phyloP scores from a whole-genome alignment of 2,329 filamentous ascomycete genomes.

The Aspergillus sp. region DNA sequence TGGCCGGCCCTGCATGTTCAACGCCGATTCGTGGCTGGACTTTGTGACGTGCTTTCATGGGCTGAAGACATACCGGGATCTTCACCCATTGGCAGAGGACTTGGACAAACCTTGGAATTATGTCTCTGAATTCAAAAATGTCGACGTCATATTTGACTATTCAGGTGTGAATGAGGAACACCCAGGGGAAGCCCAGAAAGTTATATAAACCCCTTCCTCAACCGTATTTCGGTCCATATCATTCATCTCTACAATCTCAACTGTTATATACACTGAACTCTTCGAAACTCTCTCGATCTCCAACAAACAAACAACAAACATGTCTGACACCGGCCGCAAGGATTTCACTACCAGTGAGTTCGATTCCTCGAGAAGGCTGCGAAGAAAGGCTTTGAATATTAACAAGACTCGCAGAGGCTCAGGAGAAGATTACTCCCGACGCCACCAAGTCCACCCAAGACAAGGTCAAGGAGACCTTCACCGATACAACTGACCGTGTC shows the following conservation, averaged over 20 bases:
- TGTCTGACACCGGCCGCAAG: conserved; percentile 65
- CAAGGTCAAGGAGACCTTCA: conserved; percentile 58
- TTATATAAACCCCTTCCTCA: conserved; percentile 23
- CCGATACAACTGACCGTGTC: conserved; percentile 56
- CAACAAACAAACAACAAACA: conserved; percentile 38
- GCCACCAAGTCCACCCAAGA: conserved; percentile 61
- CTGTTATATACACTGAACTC: neutral
- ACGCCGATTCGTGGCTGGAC: conserved; percentile 1
- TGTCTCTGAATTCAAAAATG: neutral
- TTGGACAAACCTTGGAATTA: neutral
- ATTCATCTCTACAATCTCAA: conserved; percentile 9
- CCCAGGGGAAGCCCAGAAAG: neutral
- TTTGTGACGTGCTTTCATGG: conserved; percentile 5
- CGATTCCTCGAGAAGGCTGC: neutral
- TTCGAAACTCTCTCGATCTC: conserved; percentile 2
- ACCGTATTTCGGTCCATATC: neutral
- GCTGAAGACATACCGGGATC: neutral
- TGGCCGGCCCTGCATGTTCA: neutral
- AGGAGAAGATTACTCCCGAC: conserved; percentile 59
- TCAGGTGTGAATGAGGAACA: neutral
- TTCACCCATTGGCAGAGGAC: neutral
- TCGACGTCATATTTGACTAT: conserved; percentile 22
- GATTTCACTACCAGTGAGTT: conserved; percentile 53
- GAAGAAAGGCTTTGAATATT: conserved; percentile 1
- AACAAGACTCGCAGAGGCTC: conserved; percentile 46